Conservation (phyloP, 148 eudicot genomes). For the Polygonum aviculare region DNA sequence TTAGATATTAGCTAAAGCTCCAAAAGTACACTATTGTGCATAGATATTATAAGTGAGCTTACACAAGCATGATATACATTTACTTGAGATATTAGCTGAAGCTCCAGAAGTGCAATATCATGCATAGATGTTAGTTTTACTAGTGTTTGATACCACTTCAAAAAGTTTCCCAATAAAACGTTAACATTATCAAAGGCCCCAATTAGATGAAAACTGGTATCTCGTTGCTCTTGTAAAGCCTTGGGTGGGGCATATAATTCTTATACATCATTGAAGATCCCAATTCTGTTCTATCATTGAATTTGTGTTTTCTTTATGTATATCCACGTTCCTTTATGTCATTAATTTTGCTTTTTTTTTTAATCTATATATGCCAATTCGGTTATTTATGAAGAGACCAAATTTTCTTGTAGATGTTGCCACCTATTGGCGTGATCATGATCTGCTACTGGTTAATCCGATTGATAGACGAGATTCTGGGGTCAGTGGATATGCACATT, state of each 20-base stretch:
- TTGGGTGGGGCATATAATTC: background rate
- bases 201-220: background rate
- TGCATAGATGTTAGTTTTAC: background rate
- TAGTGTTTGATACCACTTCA: background rate
- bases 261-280: background rate
- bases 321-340: background rate
- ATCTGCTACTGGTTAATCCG: slow-evolving; percentile 31
- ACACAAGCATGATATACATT: background rate
- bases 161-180: background rate
- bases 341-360: no score
- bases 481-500: slow-evolving; percentile 35
- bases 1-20: background rate
- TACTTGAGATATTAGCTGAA: background rate
- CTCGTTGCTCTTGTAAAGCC: background rate
- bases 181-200: background rate
- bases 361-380: background rate
- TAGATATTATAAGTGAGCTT: no score
- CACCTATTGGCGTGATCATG: slow-evolving; percentile 47
- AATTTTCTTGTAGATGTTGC: slow-evolving; percentile 33
- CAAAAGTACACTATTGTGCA: background rate
- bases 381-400: background rate
- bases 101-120: background rate
- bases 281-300: background rate
- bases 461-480: slow-evolving; percentile 40
- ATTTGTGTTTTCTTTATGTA: background rate